Evolutionary conservation across 805 yeast genomes (phyloP).

Genomic region (Sugiyamaella floridensis): DNA sequence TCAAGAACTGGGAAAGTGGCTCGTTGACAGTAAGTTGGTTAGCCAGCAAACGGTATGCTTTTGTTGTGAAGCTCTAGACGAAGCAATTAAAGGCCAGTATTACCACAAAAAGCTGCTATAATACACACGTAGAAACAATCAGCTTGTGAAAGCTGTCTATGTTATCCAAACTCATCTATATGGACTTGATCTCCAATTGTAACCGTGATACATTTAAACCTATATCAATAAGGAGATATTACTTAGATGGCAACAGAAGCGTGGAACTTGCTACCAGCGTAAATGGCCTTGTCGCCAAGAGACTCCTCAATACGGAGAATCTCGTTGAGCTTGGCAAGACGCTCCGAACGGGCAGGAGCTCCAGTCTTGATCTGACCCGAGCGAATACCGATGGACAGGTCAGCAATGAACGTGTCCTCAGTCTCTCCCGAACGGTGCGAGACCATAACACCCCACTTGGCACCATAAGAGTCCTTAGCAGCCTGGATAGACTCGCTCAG

Average conservation of each 20-base stretch:
- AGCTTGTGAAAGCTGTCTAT: too few species aligned
- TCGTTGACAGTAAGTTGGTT: too few species aligned
- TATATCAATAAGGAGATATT: slow-evolving; percentile 3
- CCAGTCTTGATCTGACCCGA: slow-evolving; percentile 99
- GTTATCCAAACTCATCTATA: too few species aligned
- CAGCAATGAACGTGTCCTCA: slow-evolving; percentile 98
- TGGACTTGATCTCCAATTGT: too few species aligned
- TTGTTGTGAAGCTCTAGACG: too few species aligned
- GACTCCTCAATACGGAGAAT: slow-evolving; percentile 97
- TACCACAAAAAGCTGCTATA: too few species aligned
- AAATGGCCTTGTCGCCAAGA: slow-evolving; percentile 94
- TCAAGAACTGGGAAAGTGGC: too few species aligned
- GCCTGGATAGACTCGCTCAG: slow-evolving; percentile 95
- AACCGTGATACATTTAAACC: not conserved
- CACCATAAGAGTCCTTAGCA: slow-evolving; percentile 89
- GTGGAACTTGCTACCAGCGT: slow-evolving; percentile 92
- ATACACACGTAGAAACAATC: too few species aligned
- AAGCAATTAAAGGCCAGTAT: too few species aligned
- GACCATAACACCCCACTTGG: slow-evolving; percentile 99
- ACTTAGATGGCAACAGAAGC: slow-evolving; percentile 32
- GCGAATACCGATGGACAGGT: slow-evolving; percentile 95
- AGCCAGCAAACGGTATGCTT: too few species aligned
- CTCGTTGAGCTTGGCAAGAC: slow-evolving; percentile 98
- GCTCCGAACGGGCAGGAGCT: slow-evolving; percentile 99
- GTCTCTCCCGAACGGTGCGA: slow-evolving; percentile 99